phyloP scores from a whole-genome alignment of 1,284 basidiomycete species.

The Leccinum huronense region DNA sequence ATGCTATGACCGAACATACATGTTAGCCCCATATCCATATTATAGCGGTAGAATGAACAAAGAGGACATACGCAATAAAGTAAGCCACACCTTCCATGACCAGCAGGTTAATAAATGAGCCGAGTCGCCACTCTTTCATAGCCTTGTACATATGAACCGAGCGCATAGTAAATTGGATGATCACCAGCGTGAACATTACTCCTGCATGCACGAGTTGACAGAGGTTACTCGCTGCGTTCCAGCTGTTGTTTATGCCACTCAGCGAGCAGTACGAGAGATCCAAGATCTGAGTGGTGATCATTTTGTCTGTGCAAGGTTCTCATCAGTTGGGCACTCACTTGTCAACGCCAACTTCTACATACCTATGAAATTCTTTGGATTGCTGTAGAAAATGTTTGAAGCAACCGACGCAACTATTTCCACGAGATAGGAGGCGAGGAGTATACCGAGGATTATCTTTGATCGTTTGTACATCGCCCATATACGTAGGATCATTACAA shows the following conservation, averaged over 20 bases:
- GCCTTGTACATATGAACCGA: background rate
- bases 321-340: background rate
- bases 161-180: background rate
- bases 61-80: background rate
- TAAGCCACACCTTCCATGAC: background rate
- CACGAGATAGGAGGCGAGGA: background rate
- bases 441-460: background rate
- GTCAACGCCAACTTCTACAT: background rate
- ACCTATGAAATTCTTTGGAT: background rate
- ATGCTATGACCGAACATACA: background rate
- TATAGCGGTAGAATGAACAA: background rate
- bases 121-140: background rate
- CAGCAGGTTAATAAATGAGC: background rate
- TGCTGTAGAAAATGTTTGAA: background rate
- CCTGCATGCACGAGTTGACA: background rate
- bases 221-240: background rate
- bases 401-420: background rate
- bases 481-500: background rate
- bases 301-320: background rate
- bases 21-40: background rate
- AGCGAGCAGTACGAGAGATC: background rate
- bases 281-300: background rate
- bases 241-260: background rate
- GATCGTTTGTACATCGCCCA: background rate
- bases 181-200: background rate